Conservation (phyloP, 345 rosid genomes). For the Linum tenue region DNA sequence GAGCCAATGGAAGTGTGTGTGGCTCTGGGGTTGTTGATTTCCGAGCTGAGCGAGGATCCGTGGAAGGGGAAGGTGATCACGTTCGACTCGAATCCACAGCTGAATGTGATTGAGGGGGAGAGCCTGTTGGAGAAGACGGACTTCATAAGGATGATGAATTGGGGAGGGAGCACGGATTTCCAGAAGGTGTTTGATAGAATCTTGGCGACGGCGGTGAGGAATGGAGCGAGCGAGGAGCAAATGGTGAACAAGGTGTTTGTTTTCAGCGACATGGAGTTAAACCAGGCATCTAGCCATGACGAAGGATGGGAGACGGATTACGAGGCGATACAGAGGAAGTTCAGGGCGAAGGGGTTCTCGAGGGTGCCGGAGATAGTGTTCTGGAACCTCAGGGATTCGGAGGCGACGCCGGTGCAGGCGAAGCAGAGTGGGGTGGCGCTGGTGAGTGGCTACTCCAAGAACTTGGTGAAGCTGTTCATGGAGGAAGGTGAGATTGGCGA, state of each 20-base stretch:
- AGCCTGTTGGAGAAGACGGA: constrained; percentile 9
- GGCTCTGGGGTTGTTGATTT: constrained; percentile 10
- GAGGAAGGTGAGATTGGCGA: constrained; percentile 12
- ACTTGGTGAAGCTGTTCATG: constrained; percentile 10
- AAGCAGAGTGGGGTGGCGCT: constrained; percentile 14
- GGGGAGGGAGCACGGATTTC: constrained; percentile 12
- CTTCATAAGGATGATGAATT: constrained; percentile 10
- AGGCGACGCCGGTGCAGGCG: constrained; percentile 12
- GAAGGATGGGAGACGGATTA: constrained; percentile 15
- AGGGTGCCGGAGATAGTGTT: constrained; percentile 17
- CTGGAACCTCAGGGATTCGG: constrained; percentile 16
- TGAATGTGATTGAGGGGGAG: constrained; percentile 7
- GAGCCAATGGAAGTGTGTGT: constrained; percentile 11
- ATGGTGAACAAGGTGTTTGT: constrained; percentile 16
- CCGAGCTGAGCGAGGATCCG: constrained; percentile 9
- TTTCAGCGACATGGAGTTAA: constrained; percentile 16
- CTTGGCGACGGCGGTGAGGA: constrained; percentile 5
- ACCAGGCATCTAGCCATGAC: constrained; percentile 1
- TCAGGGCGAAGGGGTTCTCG: constrained; percentile 11
- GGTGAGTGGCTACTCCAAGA: constrained; percentile 16
- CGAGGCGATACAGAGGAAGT: constrained; percentile 13
- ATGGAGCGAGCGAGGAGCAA: not conserved
- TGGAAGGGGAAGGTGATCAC: constrained; percentile 9
- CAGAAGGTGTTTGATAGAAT: constrained; percentile 16
- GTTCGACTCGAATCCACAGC: constrained; percentile 1